These are phyloP conservation scores for Pseudogymnoascus verrucosus DNA, from an alignment of 2,329 filamentous ascomycete genomes.

Conservation along the genomic window DNA sequence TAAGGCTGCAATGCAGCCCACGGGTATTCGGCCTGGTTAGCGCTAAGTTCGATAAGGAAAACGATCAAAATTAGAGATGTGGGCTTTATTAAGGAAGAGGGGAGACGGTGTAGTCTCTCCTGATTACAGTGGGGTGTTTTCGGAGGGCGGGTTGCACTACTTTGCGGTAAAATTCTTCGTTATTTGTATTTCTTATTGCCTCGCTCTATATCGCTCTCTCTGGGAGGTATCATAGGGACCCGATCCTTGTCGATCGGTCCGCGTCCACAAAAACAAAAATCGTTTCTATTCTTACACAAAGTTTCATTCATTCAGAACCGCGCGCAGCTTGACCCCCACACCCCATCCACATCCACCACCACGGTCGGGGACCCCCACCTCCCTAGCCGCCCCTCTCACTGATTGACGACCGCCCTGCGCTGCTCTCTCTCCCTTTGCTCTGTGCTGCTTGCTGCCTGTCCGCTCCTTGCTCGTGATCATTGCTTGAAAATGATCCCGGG, in stretches of 20 bases:
- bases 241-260: conserved; percentile 3
- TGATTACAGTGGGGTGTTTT: background rate
- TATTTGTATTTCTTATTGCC: conserved; percentile 8
- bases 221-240: background rate
- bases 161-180: background rate
- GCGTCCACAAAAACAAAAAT: background rate
- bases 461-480: background rate
- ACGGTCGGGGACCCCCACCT: conserved; percentile 3
- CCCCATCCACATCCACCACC: background rate
- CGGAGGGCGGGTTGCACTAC: background rate
- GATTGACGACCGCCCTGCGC: background rate
- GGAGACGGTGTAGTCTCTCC: background rate
- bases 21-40: conserved; percentile 3
- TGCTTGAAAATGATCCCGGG: background rate
- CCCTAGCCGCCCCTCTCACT: background rate
- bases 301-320: conserved; percentile 4
- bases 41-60: background rate
- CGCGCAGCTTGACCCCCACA: conserved; percentile 1
- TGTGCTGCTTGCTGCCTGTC: background rate
- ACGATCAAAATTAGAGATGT: conserved; percentile 6
- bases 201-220: conserved; percentile 2
- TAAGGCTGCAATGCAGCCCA: conserved; percentile 7
- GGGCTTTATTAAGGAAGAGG: conserved; percentile 2
- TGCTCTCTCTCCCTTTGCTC: background rate
- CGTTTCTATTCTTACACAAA: conserved; percentile 8